These are phyloP conservation scores for Paecilomyces fulvus DNA, from an alignment of 2,329 filamentous ascomycete species.

Conservation along the genomic window DNA sequence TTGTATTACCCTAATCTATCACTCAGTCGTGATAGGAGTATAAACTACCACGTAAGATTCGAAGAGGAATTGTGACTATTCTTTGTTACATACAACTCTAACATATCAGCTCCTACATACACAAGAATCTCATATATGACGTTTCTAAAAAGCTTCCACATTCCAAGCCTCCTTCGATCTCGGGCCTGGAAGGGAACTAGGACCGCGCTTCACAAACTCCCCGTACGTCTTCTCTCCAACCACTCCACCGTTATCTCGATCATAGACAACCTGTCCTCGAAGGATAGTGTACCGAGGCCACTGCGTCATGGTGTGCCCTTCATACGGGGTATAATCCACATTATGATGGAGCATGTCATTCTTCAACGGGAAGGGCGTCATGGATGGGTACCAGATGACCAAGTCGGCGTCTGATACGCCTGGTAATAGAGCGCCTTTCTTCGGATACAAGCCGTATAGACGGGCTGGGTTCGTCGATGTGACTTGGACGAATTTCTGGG, in stretches of 20 bases:
- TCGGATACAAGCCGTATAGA: conserved; percentile 33
- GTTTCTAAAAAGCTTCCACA: neutral
- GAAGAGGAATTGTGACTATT: no score
- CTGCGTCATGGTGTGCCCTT: conserved; percentile 22
- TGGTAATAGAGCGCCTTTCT: conserved; percentile 34
- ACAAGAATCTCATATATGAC: neutral
- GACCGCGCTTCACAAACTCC: conserved; percentile 1
- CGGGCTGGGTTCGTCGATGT: conserved; percentile 38
- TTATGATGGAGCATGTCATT: conserved; percentile 29
- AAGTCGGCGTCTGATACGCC: conserved; percentile 36
- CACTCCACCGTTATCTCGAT: conserved; percentile 17
- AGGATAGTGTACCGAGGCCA: conserved; percentile 29
- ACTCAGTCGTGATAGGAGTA: no score
- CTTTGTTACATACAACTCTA: no score
- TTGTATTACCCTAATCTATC: no score
- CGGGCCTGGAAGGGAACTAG: neutral
- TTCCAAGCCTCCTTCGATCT: neutral
- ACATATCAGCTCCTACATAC: no score
- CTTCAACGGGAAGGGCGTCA: conserved; percentile 18
- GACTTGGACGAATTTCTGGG: conserved; percentile 38
- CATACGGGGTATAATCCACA: conserved; percentile 30
- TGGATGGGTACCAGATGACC: conserved; percentile 33
- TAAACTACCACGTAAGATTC: no score
- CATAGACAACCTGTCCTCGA: conserved; percentile 24
- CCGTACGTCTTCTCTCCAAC: conserved; percentile 4